Base-by-base conservation (phyloP, 352 stramenopile species). In the Pythium dissotocum region DNA sequence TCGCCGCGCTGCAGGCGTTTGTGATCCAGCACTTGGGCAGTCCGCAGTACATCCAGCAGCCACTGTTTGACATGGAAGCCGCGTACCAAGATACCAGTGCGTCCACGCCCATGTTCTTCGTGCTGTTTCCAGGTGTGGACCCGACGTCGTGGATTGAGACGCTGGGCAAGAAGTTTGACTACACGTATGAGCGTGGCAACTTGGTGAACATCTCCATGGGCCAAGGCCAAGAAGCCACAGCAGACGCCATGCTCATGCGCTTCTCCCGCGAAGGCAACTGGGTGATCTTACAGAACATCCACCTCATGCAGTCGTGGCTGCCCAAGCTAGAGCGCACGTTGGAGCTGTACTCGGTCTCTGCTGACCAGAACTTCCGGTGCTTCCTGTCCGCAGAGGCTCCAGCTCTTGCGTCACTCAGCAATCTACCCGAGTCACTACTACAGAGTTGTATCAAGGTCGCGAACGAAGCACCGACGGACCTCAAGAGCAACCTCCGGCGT, bases 351-450 rank as follows among this genome's bases (percentile, higher is more conserved):
- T 93, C 85, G 0, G 80, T 89, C 6, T 82, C 90, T 1, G 90
- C 89, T 4, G 95, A 98, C 67, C 77, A 88, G 33, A 96, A 96
- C 67, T 98, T 98, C 69, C 88, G 95, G 6, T 98, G 94, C 65
- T 98, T 98, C 51, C 71, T 98, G 28, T 98, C 91, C 14, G 95
- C 94, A 1, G 95, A 98, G 63, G 85, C 87, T 0, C 93, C 95
- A n/a, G 78, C 87, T 12, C 66, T 91, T 8, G 71, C 85, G 0
- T 90, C 85, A 6, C 82, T 97, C 42, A 87, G 87, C 33, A 98
- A 98, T 55, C 90, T 99, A 33, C 87, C 87, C 0, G 87, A 95
- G 38, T 93, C 83, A 26, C 67, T 96, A 9, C 70, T 96, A 6
- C 85, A 94, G 68, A 91, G 86, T 59, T 94, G 86, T 67, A 96